phyloP scores from a whole-genome alignment of 805 yeast genomes.

The Yamadazyma laniorum region DNA sequence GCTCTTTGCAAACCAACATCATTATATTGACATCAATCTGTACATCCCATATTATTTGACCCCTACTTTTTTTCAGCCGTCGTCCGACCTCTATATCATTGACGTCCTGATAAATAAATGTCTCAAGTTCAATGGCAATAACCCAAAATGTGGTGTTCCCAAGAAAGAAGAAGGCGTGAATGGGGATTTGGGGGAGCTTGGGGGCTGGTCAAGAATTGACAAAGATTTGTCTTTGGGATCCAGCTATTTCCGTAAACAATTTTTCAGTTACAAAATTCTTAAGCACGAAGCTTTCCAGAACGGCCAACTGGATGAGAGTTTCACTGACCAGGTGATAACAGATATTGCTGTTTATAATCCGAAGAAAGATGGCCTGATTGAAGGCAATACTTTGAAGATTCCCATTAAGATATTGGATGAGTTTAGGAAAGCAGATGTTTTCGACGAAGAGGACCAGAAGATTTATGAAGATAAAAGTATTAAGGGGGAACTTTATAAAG shows the following conservation, averaged over 20 bases:
- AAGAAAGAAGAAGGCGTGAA: conserved; percentile 18
- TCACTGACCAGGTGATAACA: conserved; percentile 33
- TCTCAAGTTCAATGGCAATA: conserved; percentile 19
- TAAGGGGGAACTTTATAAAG: conserved; percentile 13
- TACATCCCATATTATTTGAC: conserved; percentile 26
- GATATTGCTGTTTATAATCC: conserved; percentile 40
- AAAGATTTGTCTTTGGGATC: conserved; percentile 48
- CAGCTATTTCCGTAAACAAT: conserved; percentile 44
- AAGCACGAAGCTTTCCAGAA: conserved; percentile 18
- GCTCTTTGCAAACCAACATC: conserved; percentile 38
- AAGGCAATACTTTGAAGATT: conserved; percentile 34
- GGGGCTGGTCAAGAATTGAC: conserved; percentile 42
- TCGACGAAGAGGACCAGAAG: conserved; percentile 27
- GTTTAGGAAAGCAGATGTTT: conserved; percentile 24
- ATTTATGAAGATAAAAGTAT: conserved; percentile 9
- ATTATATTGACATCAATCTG: conserved; percentile 25
- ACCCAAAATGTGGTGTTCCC: conserved; percentile 28
- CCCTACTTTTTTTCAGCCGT: conserved; percentile 43
- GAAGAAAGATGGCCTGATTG: conserved; percentile 27
- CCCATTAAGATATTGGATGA: conserved; percentile 32
- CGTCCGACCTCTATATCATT: conserved; percentile 34
- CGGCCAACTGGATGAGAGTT: conserved; percentile 8
- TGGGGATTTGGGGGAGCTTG: conserved; percentile 23
- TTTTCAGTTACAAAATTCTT: conserved; percentile 32
- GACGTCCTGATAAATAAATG: conserved; percentile 42